phyloP scores from a whole-genome alignment of 305 asterid species.

The Ilex paraguariensis region DNA sequence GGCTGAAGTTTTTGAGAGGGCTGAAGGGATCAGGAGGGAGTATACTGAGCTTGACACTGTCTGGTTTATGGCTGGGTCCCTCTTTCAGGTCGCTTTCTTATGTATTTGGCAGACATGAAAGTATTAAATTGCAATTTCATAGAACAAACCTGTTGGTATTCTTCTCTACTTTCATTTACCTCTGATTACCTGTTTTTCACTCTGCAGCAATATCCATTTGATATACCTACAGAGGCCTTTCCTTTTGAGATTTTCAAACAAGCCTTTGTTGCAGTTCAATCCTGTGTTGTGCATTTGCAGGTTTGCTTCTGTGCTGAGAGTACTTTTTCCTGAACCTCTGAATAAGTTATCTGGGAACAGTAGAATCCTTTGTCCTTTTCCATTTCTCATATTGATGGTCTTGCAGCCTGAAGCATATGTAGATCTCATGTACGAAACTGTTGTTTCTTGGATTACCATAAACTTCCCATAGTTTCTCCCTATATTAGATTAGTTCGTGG shows the following conservation, averaged over 20 bases:
- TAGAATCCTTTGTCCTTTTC: neutral
- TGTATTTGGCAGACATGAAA: neutral
- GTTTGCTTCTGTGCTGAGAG: slow-evolving; percentile 30
- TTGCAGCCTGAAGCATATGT: neutral
- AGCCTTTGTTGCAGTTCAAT: slow-evolving; percentile 98
- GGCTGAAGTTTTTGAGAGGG: slow-evolving; percentile 79
- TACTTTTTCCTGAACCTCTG: neutral
- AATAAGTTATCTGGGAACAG: neutral
- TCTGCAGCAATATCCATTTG: slow-evolving; percentile 96
- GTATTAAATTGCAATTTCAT: neutral
- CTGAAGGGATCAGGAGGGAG: slow-evolving; percentile 92
- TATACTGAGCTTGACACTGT: slow-evolving; percentile 96
- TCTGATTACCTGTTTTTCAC: slow-evolving; percentile 13
- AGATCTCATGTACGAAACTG: neutral
- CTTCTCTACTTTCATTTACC: neutral
- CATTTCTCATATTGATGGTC: neutral
- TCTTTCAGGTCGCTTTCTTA: slow-evolving; percentile 60
- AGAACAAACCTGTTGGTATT: neutral
- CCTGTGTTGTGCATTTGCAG: slow-evolving; percentile 99
- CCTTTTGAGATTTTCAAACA: slow-evolving; percentile 92
- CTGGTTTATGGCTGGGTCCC: slow-evolving; percentile 99
- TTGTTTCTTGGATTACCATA: no score
- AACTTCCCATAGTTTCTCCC: no score
- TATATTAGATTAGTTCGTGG: neutral
- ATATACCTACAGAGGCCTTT: slow-evolving; percentile 98